A percentile compares a stretch with the other conserved stretches of the same genome.
phyloP scores from a whole-genome alignment of 768 basidiomycete species.

The Rickenella mellea region DNA sequence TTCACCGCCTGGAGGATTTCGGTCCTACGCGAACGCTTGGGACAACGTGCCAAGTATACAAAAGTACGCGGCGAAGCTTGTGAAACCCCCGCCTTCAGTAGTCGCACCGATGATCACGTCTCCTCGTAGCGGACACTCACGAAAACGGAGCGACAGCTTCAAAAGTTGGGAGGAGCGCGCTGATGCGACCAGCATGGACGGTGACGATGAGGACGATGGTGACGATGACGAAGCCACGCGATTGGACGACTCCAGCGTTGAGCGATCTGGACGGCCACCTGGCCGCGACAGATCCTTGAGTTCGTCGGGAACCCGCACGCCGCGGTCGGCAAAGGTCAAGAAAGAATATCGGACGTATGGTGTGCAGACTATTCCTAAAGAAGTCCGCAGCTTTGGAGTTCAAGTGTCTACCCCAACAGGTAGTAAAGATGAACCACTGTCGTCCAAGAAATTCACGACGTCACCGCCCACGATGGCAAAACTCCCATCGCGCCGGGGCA shows the following conservation, averaged over 20 bases:
- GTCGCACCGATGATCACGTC: slow-evolving; percentile 31
- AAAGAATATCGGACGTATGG: slow-evolving; percentile 57
- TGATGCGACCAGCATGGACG: slow-evolving; percentile 71
- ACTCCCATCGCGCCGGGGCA: slow-evolving; percentile 11
- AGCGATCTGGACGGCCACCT: not conserved
- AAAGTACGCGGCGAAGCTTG: slow-evolving; percentile 56
- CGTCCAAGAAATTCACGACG: not conserved
- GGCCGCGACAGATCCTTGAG: slow-evolving; percentile 29
- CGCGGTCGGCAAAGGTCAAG: slow-evolving; percentile 25
- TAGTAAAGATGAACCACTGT: not conserved
- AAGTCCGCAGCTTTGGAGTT: slow-evolving; percentile 45
- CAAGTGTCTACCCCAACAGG: slow-evolving; percentile 35
- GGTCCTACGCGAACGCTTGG: slow-evolving; percentile 75
- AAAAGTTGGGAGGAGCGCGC: slow-evolving; percentile 43
- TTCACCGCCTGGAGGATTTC: slow-evolving; percentile 21
- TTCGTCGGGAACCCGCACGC: too few relatives aligned
- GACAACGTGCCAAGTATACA: slow-evolving; percentile 75
- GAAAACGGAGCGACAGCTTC: slow-evolving; percentile 22
- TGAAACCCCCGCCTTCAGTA: slow-evolving; percentile 40
- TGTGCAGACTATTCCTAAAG: slow-evolving; percentile 57
- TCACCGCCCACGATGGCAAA: slow-evolving; percentile 8
- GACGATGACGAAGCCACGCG: slow-evolving; percentile 46
- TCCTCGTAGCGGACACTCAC: slow-evolving; percentile 38
- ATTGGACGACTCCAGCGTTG: slow-evolving; percentile 1
- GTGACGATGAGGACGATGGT: slow-evolving; percentile 71